Evolutionary conservation across 176 grass and related monocot genomes (phyloP).

Genomic region (Bothriochloa decipiens): DNA sequence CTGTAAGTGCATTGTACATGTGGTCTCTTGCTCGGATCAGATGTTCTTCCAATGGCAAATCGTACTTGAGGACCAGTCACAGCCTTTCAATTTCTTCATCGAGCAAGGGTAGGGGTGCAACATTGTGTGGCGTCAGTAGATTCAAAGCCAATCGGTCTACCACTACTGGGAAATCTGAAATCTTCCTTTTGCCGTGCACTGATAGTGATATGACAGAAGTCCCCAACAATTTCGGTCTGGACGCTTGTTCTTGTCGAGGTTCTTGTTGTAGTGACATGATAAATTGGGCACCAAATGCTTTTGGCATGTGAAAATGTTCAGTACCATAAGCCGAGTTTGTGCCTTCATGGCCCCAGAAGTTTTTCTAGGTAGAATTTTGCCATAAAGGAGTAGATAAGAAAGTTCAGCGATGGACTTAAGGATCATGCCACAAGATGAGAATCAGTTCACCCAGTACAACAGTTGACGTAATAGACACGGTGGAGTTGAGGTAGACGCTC

Average conservation of each 20-base stretch:
- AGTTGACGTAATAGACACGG: background rate
- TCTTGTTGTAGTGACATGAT: background rate
- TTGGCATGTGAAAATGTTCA: background rate
- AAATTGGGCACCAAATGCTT: background rate
- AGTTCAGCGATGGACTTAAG: background rate
- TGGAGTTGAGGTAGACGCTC: background rate
- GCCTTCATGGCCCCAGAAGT: background rate
- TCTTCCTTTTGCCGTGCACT: background rate
- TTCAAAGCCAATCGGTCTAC: background rate
- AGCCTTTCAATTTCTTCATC: slow-evolving; percentile 5
- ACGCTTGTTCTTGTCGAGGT: slow-evolving; percentile 18
- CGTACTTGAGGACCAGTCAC: slow-evolving; percentile 19
- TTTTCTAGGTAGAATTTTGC: background rate
- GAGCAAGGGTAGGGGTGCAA: slow-evolving; percentile 8
- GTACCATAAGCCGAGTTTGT: background rate
- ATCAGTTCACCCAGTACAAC: background rate
- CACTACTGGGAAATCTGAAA: background rate
- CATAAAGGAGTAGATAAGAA: background rate
- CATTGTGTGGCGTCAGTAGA: background rate
- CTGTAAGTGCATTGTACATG: slow-evolving; percentile 30
- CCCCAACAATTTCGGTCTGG: slow-evolving; percentile 11
- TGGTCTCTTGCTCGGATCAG: slow-evolving; percentile 24
- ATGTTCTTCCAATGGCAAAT: slow-evolving; percentile 19
- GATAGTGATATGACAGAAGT: slow-evolving; percentile 9
- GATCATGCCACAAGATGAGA: background rate